Evolutionary conservation across 2,329 filamentous ascomycete genomes (phyloP).

Genomic region (Onygena corvina): DNA sequence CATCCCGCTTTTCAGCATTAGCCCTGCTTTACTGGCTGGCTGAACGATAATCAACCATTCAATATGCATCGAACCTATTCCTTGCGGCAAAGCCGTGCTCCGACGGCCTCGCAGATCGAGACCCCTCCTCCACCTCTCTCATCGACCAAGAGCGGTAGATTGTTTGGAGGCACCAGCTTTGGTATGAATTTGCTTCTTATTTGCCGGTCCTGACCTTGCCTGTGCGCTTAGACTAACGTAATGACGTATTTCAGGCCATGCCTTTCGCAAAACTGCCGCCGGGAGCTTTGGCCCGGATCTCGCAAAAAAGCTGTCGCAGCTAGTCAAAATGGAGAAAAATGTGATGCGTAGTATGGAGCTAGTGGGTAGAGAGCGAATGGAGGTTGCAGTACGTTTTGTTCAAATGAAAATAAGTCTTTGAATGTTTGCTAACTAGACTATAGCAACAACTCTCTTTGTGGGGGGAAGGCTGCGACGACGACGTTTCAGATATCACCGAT

Average conservation of each 20-base stretch:
- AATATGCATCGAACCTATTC: slow-evolving; percentile 96
- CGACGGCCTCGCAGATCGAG: slow-evolving; percentile 81
- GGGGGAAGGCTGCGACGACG: slow-evolving; percentile 91
- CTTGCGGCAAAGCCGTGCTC: slow-evolving; percentile 93
- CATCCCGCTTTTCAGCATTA: not conserved
- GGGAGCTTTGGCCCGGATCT: slow-evolving; percentile 62
- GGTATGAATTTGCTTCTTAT: slow-evolving; percentile 48
- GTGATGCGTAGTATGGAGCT: slow-evolving; percentile 97
- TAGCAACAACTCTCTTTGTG: slow-evolving; percentile 98
- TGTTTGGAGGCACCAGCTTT: slow-evolving; percentile 77
- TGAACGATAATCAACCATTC: slow-evolving; percentile 9
- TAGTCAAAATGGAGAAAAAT: slow-evolving; percentile 99
- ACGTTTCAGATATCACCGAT: slow-evolving; percentile 97
- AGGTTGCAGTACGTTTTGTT: slow-evolving; percentile 67
- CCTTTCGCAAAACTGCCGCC: slow-evolving; percentile 42
- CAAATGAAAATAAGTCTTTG: not conserved
- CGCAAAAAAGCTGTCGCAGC: slow-evolving; percentile 90
- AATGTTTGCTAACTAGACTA: slow-evolving; percentile 16
- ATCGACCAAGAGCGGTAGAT: slow-evolving; percentile 75
- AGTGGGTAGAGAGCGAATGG: slow-evolving; percentile 92
- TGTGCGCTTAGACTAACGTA: slow-evolving; percentile 1
- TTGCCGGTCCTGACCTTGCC: not conserved
- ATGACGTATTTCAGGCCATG: slow-evolving; percentile 44
- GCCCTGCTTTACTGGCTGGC: not conserved
- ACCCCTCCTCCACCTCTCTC: slow-evolving; percentile 88